phyloP scores from a whole-genome alignment of 768 basidiomycete species.

The Trametes coccinea region DNA sequence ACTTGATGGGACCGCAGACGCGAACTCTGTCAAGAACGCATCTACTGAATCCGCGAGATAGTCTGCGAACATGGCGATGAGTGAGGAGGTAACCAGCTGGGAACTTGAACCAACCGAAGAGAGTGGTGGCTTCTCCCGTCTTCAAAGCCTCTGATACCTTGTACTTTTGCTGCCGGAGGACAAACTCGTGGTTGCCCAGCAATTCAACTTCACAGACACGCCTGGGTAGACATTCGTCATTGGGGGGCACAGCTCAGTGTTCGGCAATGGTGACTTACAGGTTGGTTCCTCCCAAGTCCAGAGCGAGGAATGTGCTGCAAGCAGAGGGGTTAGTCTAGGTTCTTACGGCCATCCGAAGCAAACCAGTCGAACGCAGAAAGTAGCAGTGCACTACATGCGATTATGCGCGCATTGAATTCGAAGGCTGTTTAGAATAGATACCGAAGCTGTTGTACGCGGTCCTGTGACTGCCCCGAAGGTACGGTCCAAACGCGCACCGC shows the following conservation, averaged over 20 bases:
- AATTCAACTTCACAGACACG: slow-evolving; percentile 94
- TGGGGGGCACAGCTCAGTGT: not conserved
- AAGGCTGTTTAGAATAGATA: not conserved
- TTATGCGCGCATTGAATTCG: not conserved
- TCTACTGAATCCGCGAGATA: slow-evolving; percentile 98
- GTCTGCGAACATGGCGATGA: slow-evolving; percentile 49
- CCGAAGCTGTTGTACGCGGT: not conserved
- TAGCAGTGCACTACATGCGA: not conserved
- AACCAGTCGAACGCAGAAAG: not conserved
- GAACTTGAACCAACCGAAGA: slow-evolving; percentile 66
- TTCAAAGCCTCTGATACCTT: slow-evolving; percentile 93
- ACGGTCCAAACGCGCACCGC: no score
- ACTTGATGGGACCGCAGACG: slow-evolving; percentile 20
- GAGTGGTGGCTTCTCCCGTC: slow-evolving; percentile 80
- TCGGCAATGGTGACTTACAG: slow-evolving; percentile 56
- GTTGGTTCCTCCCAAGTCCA: slow-evolving; percentile 98
- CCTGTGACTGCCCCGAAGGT: slow-evolving; percentile 1
- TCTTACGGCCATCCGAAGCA: not conserved
- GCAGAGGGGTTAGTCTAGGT: not conserved
- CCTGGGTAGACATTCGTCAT: slow-evolving; percentile 39
- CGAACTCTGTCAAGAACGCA: slow-evolving; percentile 76
- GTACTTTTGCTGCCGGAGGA: slow-evolving; percentile 93
- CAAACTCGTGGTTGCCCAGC: slow-evolving; percentile 88
- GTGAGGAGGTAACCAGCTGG: not conserved
- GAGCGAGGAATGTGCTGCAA: slow-evolving; percentile 86